Evolutionary conservation across 495 filamentous ascomycete species (phyloP), one percentile per base, ranked within the genome.

Genomic region (Penicillium coffeae): DNA sequence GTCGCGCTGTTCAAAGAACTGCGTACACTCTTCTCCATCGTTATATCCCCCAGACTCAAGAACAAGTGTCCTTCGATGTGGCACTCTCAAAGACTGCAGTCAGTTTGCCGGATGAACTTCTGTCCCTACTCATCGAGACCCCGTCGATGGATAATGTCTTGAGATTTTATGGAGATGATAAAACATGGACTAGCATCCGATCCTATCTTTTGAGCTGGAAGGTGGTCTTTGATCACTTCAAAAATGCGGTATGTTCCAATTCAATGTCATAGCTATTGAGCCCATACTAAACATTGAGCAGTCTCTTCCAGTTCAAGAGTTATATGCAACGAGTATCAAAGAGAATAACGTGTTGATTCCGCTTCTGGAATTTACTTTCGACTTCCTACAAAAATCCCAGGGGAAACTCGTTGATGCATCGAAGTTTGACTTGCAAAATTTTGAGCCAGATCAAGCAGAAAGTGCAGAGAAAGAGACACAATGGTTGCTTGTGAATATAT

Each of bases 191-290:
- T 5, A 45, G 69, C 51, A 42, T 77, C 55, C 76, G 87, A 39
- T 82, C 84, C 4, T 99, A 96, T 61, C 76, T 97, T n/a, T 70
- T 95, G 21, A 87, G 90, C 34, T 97, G 93, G 93, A 80, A 89
- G 47, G 70, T 97, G 12, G 80, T 95, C 2, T 96, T 95, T 59
- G 90, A 93, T 56, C 86, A 90, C 49, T 93, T 93, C 61, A 71
- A 77, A 40, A 82, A 85, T 36, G 82, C 90, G 5, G 80, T 82
- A 77, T 56, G 78, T 39, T 37, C 47, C 27, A 10, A 30, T 10
- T 27, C 2, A n/a, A n/a, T n/a, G n/a, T n/a, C n/a, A n/a, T n/a
- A n/a, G n/a, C n/a, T n/a, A n/a, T n/a, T n/a, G n/a, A n/a, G n/a
- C n/a, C n/a, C n/a, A n/a, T n/a, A n/a, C n/a, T n/a, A n/a, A n/a